Percentiles rank a stretch among this genome's conserved stretches.
phyloP scores from a whole-genome alignment of 441 rosid genomes.

The Adansonia rubrostipa region DNA sequence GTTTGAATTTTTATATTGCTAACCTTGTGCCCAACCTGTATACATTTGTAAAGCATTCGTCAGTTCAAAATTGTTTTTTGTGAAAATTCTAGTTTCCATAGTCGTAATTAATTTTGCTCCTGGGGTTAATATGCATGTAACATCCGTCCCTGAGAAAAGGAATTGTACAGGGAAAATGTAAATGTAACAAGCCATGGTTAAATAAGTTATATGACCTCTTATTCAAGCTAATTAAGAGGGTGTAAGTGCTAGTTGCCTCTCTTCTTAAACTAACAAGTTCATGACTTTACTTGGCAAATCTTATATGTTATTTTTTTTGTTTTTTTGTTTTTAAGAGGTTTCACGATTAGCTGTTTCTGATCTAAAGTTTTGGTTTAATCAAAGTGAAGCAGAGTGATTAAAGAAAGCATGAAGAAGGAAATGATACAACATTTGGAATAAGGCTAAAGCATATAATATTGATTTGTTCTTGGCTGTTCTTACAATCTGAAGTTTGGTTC shows the following conservation, averaged over 20 bases:
- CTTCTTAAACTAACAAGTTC: neutral
- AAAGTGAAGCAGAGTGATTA: too few relatives aligned
- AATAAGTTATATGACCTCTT: too few relatives aligned
- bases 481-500: neutral
- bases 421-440: neutral
- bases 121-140: neutral
- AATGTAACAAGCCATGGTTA: neutral
- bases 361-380: too few relatives aligned
- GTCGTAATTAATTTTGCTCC: neutral
- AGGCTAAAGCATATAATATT: neutral
- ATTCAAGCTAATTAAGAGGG: neutral
- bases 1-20: neutral
- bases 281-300: too few relatives aligned
- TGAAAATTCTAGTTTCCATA: neutral
- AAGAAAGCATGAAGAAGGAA: neutral
- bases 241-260: neutral
- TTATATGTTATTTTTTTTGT: too few relatives aligned
- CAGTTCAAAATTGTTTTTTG: neutral
- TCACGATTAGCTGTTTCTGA: too few relatives aligned
- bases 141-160: neutral
- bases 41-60: constrained; percentile 27
- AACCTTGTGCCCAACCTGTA: constrained; percentile 22
- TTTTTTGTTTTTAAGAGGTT: too few relatives aligned
- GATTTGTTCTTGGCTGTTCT: neutral
- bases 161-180: neutral